Conservation (phyloP, 1,284 basidiomycete genomes). For the Boletellus sp. region DNA sequence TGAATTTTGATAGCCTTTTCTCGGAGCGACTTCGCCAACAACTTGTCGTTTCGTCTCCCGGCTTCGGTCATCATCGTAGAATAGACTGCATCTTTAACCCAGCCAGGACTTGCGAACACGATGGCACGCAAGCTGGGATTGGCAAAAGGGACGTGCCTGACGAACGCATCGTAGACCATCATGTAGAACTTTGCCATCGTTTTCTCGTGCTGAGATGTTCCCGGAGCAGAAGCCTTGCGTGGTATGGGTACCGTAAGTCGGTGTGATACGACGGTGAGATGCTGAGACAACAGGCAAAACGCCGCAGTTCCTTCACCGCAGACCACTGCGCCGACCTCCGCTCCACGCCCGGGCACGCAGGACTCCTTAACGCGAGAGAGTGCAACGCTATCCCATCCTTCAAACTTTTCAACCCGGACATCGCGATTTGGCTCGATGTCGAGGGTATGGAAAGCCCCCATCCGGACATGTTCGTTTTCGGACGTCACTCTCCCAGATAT, state of each 20-base stretch:
- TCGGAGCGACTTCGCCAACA: slow-evolving; percentile 65
- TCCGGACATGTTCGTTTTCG: slow-evolving; percentile 89
- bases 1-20: slow-evolving; percentile 92
- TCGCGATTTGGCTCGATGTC: slow-evolving; percentile 93
- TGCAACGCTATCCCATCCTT: slow-evolving; percentile 90
- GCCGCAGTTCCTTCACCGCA: slow-evolving; percentile 94
- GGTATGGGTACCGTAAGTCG: slow-evolving; percentile 90
- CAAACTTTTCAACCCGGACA: slow-evolving; percentile 84
- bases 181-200: slow-evolving; percentile 80
- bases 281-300: slow-evolving; percentile 91
- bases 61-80: slow-evolving; percentile 87
- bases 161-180: slow-evolving; percentile 83
- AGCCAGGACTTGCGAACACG: slow-evolving; percentile 95
- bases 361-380: slow-evolving; percentile 82
- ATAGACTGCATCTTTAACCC: slow-evolving; percentile 88
- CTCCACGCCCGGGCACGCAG: slow-evolving; percentile 87
- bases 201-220: slow-evolving; percentile 83
- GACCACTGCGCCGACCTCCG: slow-evolving; percentile 95
- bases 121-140: slow-evolving; percentile 77
- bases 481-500: slow-evolving; percentile 86
- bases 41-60: slow-evolving; percentile 78
- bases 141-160: slow-evolving; percentile 86
- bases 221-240: slow-evolving; percentile 82
- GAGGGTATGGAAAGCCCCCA: slow-evolving; percentile 94
- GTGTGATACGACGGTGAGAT: slow-evolving; percentile 94